Conservation (phyloP, 345 rosid genomes). For the Reutealis trisperma region DNA sequence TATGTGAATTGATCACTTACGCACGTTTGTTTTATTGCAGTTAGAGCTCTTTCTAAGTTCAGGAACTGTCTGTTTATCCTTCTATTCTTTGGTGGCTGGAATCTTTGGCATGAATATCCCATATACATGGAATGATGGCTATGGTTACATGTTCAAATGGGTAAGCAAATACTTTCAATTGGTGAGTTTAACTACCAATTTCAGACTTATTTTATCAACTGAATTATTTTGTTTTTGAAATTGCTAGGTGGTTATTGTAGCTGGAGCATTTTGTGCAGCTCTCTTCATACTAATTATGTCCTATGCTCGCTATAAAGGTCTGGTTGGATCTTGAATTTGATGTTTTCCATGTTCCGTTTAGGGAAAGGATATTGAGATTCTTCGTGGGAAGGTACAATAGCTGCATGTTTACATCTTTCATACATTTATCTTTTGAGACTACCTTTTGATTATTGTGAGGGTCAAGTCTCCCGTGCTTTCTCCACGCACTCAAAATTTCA, state of each 20-base stretch:
- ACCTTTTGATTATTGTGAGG: neutral
- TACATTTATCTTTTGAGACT: neutral
- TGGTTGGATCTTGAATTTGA: conserved; percentile 70
- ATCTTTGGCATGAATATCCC: conserved; percentile 98
- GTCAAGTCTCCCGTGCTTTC: neutral
- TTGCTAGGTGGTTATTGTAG: conserved; percentile 60
- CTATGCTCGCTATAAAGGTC: conserved; percentile 82
- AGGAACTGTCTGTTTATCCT: conserved; percentile 23
- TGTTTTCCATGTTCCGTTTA: neutral
- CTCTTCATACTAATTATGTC: conserved; percentile 61
- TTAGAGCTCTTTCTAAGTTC: conserved; percentile 24
- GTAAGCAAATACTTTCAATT: conserved; percentile 38
- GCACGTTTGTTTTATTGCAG: conserved; percentile 3
- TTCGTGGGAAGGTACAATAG: neutral
- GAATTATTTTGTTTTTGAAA: neutral
- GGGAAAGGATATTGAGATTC: neutral
- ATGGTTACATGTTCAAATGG: conserved; percentile 84
- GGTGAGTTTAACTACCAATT: conserved; percentile 2
- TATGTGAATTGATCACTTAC: neutral
- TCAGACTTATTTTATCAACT: neutral
- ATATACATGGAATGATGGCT: conserved; percentile 64
- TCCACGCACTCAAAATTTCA: neutral
- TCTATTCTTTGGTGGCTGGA: conserved; percentile 66
- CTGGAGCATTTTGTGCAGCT: conserved; percentile 43
- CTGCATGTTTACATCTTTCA: neutral